phyloP scores from a whole-genome alignment of 306 rosid genomes.

The Pyrus betulifolia region DNA sequence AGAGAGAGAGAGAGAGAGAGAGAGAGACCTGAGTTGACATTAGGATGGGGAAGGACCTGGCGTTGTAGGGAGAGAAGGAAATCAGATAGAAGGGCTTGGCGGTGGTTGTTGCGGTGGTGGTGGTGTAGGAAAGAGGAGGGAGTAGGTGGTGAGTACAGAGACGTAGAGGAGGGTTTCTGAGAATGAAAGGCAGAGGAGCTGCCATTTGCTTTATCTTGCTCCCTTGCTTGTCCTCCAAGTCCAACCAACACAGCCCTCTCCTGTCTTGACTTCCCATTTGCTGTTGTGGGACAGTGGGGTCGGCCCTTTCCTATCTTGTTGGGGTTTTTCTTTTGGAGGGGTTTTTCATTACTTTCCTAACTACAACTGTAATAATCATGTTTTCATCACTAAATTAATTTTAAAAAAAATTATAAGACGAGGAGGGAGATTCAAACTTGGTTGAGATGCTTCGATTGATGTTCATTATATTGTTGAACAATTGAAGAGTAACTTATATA shows the following conservation, averaged over 20 bases:
- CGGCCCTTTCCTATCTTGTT: no score
- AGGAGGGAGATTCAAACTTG: no score
- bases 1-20: no score
- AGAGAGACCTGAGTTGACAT: conserved; percentile 41
- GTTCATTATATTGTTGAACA: background rate
- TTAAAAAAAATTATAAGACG: no score
- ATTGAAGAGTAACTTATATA: no score
- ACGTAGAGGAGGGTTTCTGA: conserved; percentile 11
- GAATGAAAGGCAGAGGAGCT: conserved; percentile 26
- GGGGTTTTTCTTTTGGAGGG: no score
- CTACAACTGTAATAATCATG: background rate
- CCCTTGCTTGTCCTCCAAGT: conserved; percentile 3
- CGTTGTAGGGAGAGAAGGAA: conserved; percentile 4
- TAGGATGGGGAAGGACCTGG: conserved; percentile 29
- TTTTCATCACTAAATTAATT: no score
- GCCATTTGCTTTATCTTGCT: conserved; percentile 45
- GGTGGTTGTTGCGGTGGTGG: background rate
- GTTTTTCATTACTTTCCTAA: no score
- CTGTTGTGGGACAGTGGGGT: background rate
- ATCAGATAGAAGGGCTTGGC: conserved; percentile 9
- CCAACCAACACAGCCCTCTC: background rate
- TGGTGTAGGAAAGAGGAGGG: background rate
- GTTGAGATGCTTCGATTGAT: background rate
- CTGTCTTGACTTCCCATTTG: background rate
- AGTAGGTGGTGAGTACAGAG: background rate